Base-by-base conservation (phyloP, 441 rosid genomes). In the Biscutella laevigata region DNA sequence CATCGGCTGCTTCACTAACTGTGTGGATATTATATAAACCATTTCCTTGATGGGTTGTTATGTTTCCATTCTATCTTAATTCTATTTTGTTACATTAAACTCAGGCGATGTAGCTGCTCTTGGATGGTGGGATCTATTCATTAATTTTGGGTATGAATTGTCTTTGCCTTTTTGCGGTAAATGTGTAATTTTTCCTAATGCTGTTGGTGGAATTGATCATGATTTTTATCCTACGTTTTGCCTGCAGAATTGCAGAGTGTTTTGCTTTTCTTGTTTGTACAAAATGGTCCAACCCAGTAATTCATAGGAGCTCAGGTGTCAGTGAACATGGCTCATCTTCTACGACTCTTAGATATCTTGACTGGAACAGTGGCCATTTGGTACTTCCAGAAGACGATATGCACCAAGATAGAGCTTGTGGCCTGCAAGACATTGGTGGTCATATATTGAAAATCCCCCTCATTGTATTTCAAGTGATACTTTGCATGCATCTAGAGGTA, bases 121-220 rank as follows among this genome's bases (percentile, higher is more conserved):
- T 68, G 91, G 98, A 69, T 91, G 98, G 98, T 91, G 98, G 98
- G 95, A 85, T 69, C 71, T 91, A 73, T 91, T 91, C 71, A 78
- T 88, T 59, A 91, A 88, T 71, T 91, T 88, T 59, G 83, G 96
- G 98, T 88, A 71, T 35, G 32, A 52, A 39, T 67, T 66, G 35
- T 32, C 21, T 71, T 39, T 61, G 25, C 53, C 40, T 65, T 55
- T 30, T 57, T 26, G 59, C 54, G 26, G 25, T 16, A 30, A 16
- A 24, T 41, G 4, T 55, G 24, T 35, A n/a, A n/a, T 13, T 13
- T 64, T 11, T 11, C 40, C 37, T 49, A 22, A 32, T 39, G 45
- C 4, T 13, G 7, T 25, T 48, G 10, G 13, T 33, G 14, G 12
- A 42, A n/a, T 12, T 39, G 6, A 30, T 50, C 46, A 14, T 40